Evolutionary conservation across 345 rosid genomes (phyloP).

Genomic region (Sisymbrium irio): DNA sequence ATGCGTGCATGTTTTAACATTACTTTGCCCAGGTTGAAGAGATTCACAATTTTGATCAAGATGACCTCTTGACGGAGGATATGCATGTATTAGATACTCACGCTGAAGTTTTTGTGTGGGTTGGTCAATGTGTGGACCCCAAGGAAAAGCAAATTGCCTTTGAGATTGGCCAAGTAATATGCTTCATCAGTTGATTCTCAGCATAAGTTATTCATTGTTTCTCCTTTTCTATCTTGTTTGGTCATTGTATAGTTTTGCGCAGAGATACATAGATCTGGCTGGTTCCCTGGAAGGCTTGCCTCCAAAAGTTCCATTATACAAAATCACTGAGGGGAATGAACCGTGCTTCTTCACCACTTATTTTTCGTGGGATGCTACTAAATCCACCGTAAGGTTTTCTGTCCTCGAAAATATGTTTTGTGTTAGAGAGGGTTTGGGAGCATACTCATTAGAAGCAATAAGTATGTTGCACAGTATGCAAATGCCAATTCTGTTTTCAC

Average conservation of each 20-base stretch:
- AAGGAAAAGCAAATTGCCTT: slow-evolving; percentile 89
- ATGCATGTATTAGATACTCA: slow-evolving; percentile 86
- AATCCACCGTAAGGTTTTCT: slow-evolving; percentile 60
- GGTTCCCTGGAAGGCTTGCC: slow-evolving; percentile 77
- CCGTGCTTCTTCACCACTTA: slow-evolving; percentile 87
- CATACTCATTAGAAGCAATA: background rate
- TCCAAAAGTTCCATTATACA: slow-evolving; percentile 81
- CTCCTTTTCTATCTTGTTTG: slow-evolving; percentile 21
- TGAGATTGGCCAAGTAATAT: slow-evolving; percentile 83
- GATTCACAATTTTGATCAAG: slow-evolving; percentile 88
- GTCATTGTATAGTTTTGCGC: slow-evolving; percentile 36
- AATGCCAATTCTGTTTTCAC: background rate
- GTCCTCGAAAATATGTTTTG: background rate
- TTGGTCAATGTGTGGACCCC: slow-evolving; percentile 80
- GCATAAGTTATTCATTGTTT: background rate
- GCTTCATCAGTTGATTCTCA: slow-evolving; percentile 15
- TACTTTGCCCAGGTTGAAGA: slow-evolving; percentile 73
- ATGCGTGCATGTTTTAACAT: slow-evolving; percentile 29
- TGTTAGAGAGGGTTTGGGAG: background rate
- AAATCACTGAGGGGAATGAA: slow-evolving; percentile 93
- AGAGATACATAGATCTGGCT: slow-evolving; percentile 85
- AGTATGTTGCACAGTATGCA: background rate
- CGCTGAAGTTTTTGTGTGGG: slow-evolving; percentile 97
- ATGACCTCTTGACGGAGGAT: slow-evolving; percentile 94
- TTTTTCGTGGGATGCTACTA: slow-evolving; percentile 87